These are phyloP conservation scores for Tricholoma bakamatsutake DNA, from an alignment of 768 basidiomycete genomes.

Conservation along the genomic window DNA sequence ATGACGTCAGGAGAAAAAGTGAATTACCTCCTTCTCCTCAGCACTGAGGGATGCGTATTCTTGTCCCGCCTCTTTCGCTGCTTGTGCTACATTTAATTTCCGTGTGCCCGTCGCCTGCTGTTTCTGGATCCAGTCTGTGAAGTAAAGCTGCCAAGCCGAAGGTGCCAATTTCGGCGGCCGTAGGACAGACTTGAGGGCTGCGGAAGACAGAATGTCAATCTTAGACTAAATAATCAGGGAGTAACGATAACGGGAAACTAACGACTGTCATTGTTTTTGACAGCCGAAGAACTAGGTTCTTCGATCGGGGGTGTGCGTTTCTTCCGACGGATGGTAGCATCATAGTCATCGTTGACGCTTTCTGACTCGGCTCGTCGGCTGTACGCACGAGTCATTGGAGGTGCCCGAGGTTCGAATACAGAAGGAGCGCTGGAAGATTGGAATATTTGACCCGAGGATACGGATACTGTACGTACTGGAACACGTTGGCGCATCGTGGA, in stretches of 20 bases:
- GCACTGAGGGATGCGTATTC: slow-evolving; percentile 76
- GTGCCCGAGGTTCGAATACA: slow-evolving; percentile 38
- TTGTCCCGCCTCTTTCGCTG: slow-evolving; percentile 89
- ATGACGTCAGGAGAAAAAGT: slow-evolving; percentile 26
- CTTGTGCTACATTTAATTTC: slow-evolving; percentile 92
- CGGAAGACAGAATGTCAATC: slow-evolving; percentile 9
- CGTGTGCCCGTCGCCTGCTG: slow-evolving; percentile 74
- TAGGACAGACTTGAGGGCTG: slow-evolving; percentile 71
- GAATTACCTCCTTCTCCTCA: slow-evolving; percentile 78
- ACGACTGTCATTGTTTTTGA: slow-evolving; percentile 41
- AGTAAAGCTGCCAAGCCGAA: slow-evolving; percentile 95
- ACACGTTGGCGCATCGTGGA: slow-evolving; percentile 34
- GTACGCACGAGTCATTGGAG: slow-evolving; percentile 52
- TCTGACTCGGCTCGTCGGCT: slow-evolving; percentile 64
- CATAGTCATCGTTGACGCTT: slow-evolving; percentile 54
- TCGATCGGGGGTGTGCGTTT: slow-evolving; percentile 36
- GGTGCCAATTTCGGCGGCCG: slow-evolving; percentile 89
- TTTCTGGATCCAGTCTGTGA: slow-evolving; percentile 90
- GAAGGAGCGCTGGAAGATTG: slow-evolving; percentile 70
- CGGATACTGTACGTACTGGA: slow-evolving; percentile 38
- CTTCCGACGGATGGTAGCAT: slow-evolving; percentile 70
- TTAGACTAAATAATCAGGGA: slow-evolving; percentile 10
- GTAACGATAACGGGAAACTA: slow-evolving; percentile 23
- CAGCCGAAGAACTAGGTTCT: slow-evolving; percentile 23
- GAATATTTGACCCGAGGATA: slow-evolving; percentile 52